Conservation (phyloP, 2,329 filamentous ascomycete species). For the Chaetomium sp. region DNA sequence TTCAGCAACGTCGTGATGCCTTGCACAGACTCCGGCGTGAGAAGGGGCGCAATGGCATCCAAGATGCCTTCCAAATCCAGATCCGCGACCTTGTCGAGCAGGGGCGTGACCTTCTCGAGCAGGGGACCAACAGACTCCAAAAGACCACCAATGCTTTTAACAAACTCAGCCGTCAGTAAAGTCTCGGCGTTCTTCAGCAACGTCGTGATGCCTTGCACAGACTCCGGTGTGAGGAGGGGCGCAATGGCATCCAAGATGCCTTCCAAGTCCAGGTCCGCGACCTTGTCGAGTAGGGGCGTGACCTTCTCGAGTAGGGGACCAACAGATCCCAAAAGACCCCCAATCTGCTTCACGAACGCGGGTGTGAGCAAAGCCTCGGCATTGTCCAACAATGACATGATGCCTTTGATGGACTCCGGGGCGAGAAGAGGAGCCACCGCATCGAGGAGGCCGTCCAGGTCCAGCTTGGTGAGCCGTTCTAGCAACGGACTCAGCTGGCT, state of each 20-base stretch:
- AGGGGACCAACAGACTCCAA: conserved; percentile 9
- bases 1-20: conserved; percentile 38
- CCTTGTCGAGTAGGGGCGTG: conserved; percentile 8
- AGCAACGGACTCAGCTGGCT: conserved; percentile 35
- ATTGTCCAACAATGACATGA: conserved; percentile 40
- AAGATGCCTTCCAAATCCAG: conserved; percentile 28
- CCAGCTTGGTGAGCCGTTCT: conserved; percentile 32
- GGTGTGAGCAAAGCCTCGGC: conserved; percentile 39
- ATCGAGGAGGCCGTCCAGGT: conserved; percentile 28
- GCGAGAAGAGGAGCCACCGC: conserved; percentile 41
- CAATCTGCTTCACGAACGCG: conserved; percentile 43
- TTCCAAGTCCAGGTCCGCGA: conserved; percentile 13
- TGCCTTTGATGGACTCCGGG: conserved; percentile 37
- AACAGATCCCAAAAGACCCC: not conserved
- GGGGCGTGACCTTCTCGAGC: conserved; percentile 2
- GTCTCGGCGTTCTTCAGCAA: conserved; percentile 38
- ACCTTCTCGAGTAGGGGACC: conserved; percentile 11
- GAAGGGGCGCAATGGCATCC: conserved; percentile 38
- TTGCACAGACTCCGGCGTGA: conserved; percentile 40
- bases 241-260: conserved; percentile 33
- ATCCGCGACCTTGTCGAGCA: conserved; percentile 9
- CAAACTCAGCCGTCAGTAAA: conserved; percentile 42
- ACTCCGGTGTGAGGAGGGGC: conserved; percentile 42
- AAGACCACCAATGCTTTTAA: conserved; percentile 36
- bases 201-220: conserved; percentile 37